Evolutionary conservation across 2,329 filamentous ascomycete species (phyloP), one percentile per base, ranked within the genome.

Genomic region (Nectriaceae sp.): DNA sequence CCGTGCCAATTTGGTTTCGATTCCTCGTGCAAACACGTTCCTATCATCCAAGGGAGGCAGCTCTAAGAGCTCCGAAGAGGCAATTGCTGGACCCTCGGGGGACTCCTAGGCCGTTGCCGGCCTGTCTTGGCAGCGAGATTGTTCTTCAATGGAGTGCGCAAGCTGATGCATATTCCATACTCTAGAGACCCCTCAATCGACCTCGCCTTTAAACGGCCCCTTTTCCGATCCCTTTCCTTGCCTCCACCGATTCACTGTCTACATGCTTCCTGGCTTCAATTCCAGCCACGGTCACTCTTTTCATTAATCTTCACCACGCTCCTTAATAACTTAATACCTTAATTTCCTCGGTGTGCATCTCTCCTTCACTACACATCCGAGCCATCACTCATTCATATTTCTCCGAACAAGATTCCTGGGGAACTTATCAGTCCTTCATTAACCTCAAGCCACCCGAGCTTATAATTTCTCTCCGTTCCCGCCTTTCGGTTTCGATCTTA

Each of bases 211-310:
- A 72, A 72, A 70, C 70, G 63, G 65, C 66, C 70, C 69, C 69
- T 66, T 71, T 68, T 70, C 71, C 74, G 68, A 68, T 70, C 73
- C 70, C 65, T 68, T 69, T 68, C 52, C 62, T 68, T 65, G 61
- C 56, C 59, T 63, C 60, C 53, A 59, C 61, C 52, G 52, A 51
- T 58, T 58, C 61, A 55, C 60, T 64, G 61, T 55, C 58, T 66
- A 54, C 72, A 74, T 75, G 70, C 70, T 71, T 71, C 66, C 68
- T 69, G 71, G 72, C 72, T 69, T 69, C 66, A 59, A 67, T 70
- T 68, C 70, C 72, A 73, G 74, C 76, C 77, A 76, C 70, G 65
- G 76, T 79, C 80, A 79, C 75, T 83, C 78, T 70, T 83, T 83
- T 75, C 62, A 59, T 67, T 69, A 64, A 60, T 68, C 62, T 75